These are phyloP conservation scores for Phytophthora boehmeriae DNA, from an alignment of 352 stramenopile genomes.

Conservation along the genomic window DNA sequence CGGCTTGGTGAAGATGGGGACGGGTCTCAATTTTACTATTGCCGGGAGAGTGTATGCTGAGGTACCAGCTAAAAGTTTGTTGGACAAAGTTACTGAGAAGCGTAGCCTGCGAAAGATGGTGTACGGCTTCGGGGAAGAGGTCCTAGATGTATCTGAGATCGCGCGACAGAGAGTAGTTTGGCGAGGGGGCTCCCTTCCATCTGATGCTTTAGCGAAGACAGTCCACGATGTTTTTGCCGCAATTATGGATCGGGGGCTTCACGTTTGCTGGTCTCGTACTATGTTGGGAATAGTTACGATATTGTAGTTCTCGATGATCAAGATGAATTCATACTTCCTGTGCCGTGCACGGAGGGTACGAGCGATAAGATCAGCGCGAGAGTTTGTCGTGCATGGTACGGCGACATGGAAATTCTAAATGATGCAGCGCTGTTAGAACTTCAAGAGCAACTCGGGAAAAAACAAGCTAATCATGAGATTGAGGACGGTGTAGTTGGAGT, in stretches of 20 bases:
- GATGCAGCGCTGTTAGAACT: conserved; percentile 34
- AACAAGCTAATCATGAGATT: conserved; percentile 2
- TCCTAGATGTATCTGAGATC: conserved; percentile 41
- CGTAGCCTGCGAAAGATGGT: conserved; percentile 27
- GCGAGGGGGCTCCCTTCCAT: neutral
- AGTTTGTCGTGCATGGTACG: conserved; percentile 53
- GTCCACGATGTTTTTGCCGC: conserved; percentile 28
- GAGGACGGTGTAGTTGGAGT: conserved; percentile 14
- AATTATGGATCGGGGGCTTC: conserved; percentile 1
- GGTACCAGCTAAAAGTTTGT: conserved; percentile 33
- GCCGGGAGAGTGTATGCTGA: conserved; percentile 69
- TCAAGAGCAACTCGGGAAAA: conserved; percentile 17
- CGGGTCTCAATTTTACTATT: conserved; percentile 71
- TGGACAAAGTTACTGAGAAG: conserved; percentile 27
- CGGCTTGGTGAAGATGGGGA: conserved; percentile 72
- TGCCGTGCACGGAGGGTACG: neutral
- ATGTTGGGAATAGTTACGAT: conserved; percentile 13
- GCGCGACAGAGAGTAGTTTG: conserved; percentile 18
- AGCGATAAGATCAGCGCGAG: neutral
- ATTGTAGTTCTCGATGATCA: conserved; percentile 31
- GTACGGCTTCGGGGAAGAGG: conserved; percentile 41
- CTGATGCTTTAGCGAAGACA: conserved; percentile 4
- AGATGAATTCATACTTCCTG: conserved; percentile 33
- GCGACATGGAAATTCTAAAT: conserved; percentile 49
- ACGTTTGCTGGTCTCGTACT: conserved; percentile 38